phyloP scores from a whole-genome alignment of 1,284 basidiomycete species.

The Puccinia hordei region DNA sequence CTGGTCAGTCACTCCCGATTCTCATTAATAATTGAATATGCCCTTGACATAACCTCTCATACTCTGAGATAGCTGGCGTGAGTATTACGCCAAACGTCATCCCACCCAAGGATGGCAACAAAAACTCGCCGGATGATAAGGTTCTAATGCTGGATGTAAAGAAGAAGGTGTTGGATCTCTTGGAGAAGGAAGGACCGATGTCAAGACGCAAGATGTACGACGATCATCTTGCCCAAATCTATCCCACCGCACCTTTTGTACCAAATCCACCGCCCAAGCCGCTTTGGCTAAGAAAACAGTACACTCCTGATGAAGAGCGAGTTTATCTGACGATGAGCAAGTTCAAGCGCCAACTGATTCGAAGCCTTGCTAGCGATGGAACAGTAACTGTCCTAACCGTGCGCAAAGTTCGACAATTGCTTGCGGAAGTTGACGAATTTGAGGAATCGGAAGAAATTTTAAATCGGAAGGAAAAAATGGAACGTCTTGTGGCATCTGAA shows the following conservation, averaged over 20 bases:
- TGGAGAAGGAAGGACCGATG: conserved; percentile 45
- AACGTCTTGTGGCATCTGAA: conserved; percentile 16
- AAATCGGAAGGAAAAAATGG: conserved; percentile 25
- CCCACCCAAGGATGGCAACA: conserved; percentile 33
- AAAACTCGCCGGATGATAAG: conserved; percentile 26
- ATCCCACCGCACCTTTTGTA: conserved; percentile 27
- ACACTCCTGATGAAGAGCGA: conserved; percentile 29
- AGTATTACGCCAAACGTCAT: not conserved
- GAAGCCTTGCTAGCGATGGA: conserved; percentile 14
- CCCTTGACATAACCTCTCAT: not conserved
- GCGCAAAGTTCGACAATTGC: conserved; percentile 19
- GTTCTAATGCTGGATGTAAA: conserved; percentile 28
- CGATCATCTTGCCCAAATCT: conserved; percentile 32
- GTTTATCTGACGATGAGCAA: conserved; percentile 49
- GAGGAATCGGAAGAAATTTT: not conserved
- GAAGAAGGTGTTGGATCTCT: conserved; percentile 34
- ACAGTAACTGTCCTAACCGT: conserved; percentile 34
- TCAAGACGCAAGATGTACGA: conserved; percentile 44
- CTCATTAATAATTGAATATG: not conserved
- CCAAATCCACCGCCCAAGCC: conserved; percentile 46
- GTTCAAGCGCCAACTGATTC: conserved; percentile 32
- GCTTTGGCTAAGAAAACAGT: conserved; percentile 33
- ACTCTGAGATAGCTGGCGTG: not conserved
- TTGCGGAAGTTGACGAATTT: conserved; percentile 24
- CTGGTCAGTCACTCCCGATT: not conserved